Conservation (phyloP, 2,329 filamentous ascomycete species). For the Periconia sp. region DNA sequence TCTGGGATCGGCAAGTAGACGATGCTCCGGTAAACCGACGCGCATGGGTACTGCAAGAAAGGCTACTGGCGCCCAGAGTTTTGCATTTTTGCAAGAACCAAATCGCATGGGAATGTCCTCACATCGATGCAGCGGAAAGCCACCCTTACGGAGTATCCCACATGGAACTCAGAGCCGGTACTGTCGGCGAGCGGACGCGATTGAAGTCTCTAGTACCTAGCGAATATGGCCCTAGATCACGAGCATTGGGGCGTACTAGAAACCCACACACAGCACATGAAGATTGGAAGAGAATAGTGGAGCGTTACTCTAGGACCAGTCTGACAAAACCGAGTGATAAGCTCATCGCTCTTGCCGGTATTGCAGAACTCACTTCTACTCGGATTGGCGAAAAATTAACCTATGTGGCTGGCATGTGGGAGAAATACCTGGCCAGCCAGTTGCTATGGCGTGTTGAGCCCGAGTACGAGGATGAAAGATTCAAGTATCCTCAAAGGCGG, state of each 20-base stretch:
- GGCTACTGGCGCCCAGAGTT: constrained; percentile 14
- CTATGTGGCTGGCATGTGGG: constrained; percentile 19
- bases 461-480: neutral
- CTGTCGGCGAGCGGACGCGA: constrained; percentile 1
- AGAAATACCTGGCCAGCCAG: constrained; percentile 12
- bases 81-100: constrained; percentile 16
- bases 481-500: constrained; percentile 2
- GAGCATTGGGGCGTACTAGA: constrained; percentile 1
- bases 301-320: constrained; percentile 13
- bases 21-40: constrained; percentile 13
- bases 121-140: constrained; percentile 9
- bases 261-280: constrained; percentile 3
- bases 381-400: constrained; percentile 1
- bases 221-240: neutral
- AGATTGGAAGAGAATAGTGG: constrained; percentile 15
- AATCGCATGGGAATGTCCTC: constrained; percentile 19
- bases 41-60: constrained; percentile 21
- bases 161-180: constrained; percentile 1
- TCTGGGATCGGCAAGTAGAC: constrained; percentile 11
- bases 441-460: constrained; percentile 15
- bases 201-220: constrained; percentile 7
- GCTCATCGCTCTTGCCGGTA: constrained; percentile 17
- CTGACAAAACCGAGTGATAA: constrained; percentile 14
- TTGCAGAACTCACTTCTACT: constrained; percentile 7
- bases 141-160: constrained; percentile 7